A percentile compares a stretch with the other conserved stretches of the same genome.
Evolutionary conservation across 2,329 filamentous ascomycete genomes (phyloP).

Genomic region (Pleochaeta shiraiana): DNA sequence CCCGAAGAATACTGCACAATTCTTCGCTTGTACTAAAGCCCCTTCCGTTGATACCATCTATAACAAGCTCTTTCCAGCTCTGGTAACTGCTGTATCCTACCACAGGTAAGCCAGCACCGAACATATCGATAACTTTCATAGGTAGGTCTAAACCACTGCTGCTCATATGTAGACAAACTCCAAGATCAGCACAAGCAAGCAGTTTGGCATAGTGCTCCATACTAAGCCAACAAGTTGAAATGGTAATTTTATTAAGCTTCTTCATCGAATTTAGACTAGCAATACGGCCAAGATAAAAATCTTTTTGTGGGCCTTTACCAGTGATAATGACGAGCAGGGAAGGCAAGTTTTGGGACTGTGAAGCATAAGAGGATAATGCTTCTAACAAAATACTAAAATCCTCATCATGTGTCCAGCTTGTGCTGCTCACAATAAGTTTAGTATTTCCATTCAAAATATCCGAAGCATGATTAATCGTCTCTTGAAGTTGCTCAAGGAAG

Average conservation of each 20-base stretch:
- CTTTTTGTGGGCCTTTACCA: constrained; percentile 72
- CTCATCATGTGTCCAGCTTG: constrained; percentile 94
- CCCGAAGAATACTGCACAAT: constrained; percentile 37
- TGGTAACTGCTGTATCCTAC: constrained; percentile 70
- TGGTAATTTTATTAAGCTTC: constrained; percentile 44
- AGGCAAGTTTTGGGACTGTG: constrained; percentile 19
- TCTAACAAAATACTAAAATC: constrained; percentile 79
- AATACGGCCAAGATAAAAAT: constrained; percentile 49
- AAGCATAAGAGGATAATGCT: constrained; percentile 55
- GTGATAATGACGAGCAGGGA: constrained; percentile 86
- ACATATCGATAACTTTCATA: constrained; percentile 99
- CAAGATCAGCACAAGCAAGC: constrained; percentile 68
- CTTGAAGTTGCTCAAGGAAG: constrained; percentile 43
- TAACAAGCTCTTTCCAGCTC: constrained; percentile 79
- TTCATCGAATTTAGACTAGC: constrained; percentile 34
- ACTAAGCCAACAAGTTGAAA: constrained; percentile 69
- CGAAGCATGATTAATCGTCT: constrained; percentile 36
- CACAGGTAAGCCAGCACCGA: constrained; percentile 80
- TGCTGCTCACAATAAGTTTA: constrained; percentile 70
- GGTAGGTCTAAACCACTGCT: constrained; percentile 89
- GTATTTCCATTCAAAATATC: constrained; percentile 35
- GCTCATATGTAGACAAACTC: constrained; percentile 79
- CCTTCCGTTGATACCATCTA: constrained; percentile 63
- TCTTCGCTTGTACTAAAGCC: constrained; percentile 57
- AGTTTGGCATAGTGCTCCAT: constrained; percentile 68